Percentiles rank a stretch among this genome's conserved stretches.
phyloP scores from a whole-genome alignment of 257 asterid genomes.

The Euphrasia confusa region DNA sequence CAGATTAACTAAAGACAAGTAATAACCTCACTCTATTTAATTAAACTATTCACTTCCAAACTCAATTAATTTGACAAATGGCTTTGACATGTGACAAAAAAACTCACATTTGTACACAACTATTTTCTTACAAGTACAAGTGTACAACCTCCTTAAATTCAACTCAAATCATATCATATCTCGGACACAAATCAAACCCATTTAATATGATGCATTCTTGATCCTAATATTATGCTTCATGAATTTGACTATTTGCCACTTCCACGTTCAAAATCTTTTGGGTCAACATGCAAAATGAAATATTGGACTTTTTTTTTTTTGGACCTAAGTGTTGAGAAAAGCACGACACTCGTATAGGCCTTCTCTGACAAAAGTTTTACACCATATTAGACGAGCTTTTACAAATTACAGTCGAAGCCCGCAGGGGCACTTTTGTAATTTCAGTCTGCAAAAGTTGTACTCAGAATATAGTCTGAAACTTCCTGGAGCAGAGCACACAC shows the following conservation, averaged over 20 bases:
- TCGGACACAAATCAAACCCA: not conserved
- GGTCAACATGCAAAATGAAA: not conserved
- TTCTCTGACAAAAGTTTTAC: conserved; percentile 28
- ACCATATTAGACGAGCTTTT: conserved; percentile 4
- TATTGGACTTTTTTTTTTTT: not conserved
- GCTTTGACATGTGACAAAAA: not conserved
- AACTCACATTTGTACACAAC: not conserved
- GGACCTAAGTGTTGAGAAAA: not conserved
- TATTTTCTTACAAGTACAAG: too few relatives aligned
- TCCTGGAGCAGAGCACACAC: not conserved
- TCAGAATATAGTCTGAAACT: not conserved
- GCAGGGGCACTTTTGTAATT: conserved; percentile 22
- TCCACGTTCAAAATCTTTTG: not conserved
- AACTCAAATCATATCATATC: not conserved
- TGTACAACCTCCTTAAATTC: not conserved
- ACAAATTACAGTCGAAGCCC: conserved; percentile 12
- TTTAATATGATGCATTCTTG: not conserved
- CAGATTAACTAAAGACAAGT: too few relatives aligned
- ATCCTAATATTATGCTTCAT: not conserved
- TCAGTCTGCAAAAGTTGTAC: conserved; percentile 1
- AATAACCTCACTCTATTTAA: conserved; percentile 4
- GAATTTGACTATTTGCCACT: not conserved
- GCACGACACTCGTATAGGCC: conserved; percentile 10
- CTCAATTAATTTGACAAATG: not conserved
- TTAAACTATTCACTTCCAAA: not conserved